Evolutionary conservation across 441 rosid genomes (phyloP), one percentile per base, ranked within the genome.

Genomic region (Iberis amara): DNA sequence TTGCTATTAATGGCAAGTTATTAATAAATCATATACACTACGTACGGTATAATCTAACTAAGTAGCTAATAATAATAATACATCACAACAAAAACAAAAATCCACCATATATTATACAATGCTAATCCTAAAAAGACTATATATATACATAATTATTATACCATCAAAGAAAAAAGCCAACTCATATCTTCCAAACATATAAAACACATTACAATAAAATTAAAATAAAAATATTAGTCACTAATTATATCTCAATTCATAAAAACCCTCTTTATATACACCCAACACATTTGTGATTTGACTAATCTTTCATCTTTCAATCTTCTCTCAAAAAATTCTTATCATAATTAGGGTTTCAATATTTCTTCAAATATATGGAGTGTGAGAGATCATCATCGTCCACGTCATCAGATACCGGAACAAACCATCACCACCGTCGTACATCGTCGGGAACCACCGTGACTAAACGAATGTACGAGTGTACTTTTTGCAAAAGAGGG

Each of bases 401-500:
- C 37, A 59, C 66, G 5, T 66, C 71, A 53, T 54, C 71, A 28
- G 71, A 66, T 12, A 60, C 66, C 48, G 58, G 62, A 53, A 7
- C 45, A 4, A 8, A 32, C 8, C 24, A 24, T 2, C 60, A 42
- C 23, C 36, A 50, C 58, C 47, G 36, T 49, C 47, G 8, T 5
- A 12, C 47, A 1, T 14, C 37, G 5, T 46, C 65, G 11, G 57
- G 39, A 57, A 26, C 70, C 61, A 54, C 61, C 31, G 71, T 60
- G 48, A 55, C 47, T 0, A 47, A 62, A 60, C 37, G 71, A 18
- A 66, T 66, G 71, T 79, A 82, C 27, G 82, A 72, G 36, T 82
- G 89, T 55, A 70, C 65, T 59, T 79, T 79, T 39, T 82, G 89
- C 60, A 77, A 70, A 67, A 75, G 85, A 64, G 89, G 85, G 6